Evolutionary conservation across 2,329 filamentous ascomycete genomes (phyloP).

Genomic region (Ceratocystis cacaofunesta): DNA sequence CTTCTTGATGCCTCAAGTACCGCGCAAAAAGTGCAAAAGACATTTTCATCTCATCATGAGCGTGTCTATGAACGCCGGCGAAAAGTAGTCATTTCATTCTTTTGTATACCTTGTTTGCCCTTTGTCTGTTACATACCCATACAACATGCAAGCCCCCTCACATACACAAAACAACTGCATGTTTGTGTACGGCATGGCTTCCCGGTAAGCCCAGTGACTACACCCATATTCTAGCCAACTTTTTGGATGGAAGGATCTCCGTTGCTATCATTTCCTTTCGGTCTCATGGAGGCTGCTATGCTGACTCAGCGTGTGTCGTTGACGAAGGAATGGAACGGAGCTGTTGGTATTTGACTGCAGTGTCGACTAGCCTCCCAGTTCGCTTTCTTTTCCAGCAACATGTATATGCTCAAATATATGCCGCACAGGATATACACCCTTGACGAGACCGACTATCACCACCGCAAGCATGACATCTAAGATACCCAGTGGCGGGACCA

Average conservation of each 20-base stretch:
- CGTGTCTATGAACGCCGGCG: not conserved
- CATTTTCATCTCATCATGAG: no score
- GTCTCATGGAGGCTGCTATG: not conserved
- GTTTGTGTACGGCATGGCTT: not conserved
- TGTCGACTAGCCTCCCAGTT: not conserved
- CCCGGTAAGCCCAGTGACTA: not conserved
- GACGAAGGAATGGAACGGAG: not conserved
- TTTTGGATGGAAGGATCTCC: not conserved
- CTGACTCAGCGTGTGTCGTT: not conserved
- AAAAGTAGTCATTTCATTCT: not conserved
- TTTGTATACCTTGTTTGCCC: not conserved
- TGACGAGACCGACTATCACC: not conserved
- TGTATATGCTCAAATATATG: not conserved
- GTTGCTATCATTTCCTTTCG: not conserved
- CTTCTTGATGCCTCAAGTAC: no score
- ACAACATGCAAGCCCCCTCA: not conserved
- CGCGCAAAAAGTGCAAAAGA: no score
- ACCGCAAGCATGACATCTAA: not conserved
- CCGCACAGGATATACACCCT: not conserved
- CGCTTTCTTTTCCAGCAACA: not conserved
- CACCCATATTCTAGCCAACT: not conserved
- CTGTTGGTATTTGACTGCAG: not conserved
- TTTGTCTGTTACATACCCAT: not conserved
- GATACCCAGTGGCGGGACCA: not conserved
- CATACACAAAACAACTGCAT: not conserved